phyloP scores from a whole-genome alignment of 352 stramenopile genomes.

The Peronospora farinosa region DNA sequence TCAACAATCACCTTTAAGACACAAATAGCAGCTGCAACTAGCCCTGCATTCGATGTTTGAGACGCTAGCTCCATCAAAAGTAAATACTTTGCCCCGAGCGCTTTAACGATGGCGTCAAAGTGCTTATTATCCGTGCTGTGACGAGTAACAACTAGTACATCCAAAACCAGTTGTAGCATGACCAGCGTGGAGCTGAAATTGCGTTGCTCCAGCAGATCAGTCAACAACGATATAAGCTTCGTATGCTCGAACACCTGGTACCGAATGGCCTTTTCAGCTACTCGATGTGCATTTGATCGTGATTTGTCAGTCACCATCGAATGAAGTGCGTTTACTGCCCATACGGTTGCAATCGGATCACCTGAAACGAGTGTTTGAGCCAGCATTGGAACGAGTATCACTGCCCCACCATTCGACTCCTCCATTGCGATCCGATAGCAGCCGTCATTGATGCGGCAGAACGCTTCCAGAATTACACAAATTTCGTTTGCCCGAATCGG shows the following conservation, averaged over 20 bases:
- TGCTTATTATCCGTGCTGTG: constrained; percentile 69
- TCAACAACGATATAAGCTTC: constrained; percentile 49
- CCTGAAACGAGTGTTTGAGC: constrained; percentile 45
- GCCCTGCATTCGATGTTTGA: constrained; percentile 44
- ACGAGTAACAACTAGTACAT: constrained; percentile 53
- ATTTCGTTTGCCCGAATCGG: constrained; percentile 62
- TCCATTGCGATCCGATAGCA: constrained; percentile 61
- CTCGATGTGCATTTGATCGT: constrained; percentile 30
- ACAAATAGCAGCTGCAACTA: constrained; percentile 50
- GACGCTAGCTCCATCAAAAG: constrained; percentile 46
- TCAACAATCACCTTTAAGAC: constrained; percentile 71
- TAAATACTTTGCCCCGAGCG: constrained; percentile 42
- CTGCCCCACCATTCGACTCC: constrained; percentile 37
- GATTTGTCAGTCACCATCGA: constrained; percentile 55
- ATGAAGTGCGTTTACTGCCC: constrained; percentile 55
- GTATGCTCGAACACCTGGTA: constrained; percentile 58
- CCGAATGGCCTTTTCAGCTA: constrained; percentile 50
- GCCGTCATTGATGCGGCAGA: constrained; percentile 65
- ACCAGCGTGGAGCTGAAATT: constrained; percentile 50
- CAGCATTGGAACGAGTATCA: constrained; percentile 34
- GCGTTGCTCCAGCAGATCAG: constrained; percentile 42
- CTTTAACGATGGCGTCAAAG: constrained; percentile 66
- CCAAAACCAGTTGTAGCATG: constrained; percentile 56
- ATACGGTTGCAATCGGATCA: constrained; percentile 48
- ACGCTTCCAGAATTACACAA: constrained; percentile 57